Percentiles rank a stretch among this genome's conserved stretches.
Conservation (phyloP, 1,284 basidiomycete genomes). For the Sporisorium scitamineum region DNA sequence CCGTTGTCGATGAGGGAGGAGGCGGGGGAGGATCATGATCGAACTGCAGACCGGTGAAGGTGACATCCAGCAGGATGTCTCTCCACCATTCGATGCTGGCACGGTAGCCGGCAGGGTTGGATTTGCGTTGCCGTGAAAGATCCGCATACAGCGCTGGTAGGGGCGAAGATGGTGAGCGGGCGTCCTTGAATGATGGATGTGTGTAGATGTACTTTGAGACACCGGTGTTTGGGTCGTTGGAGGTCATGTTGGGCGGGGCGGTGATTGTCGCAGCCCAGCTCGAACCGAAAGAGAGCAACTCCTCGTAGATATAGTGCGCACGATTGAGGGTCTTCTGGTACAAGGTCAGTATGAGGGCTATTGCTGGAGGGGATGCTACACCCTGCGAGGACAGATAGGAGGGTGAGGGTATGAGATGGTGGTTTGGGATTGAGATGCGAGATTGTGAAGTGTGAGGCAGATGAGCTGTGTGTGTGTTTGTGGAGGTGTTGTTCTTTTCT, state of each 20-base stretch:
- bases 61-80: slow-evolving; percentile 76
- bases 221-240: not conserved
- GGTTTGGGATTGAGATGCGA: slow-evolving; percentile 4
- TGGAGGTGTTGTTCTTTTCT: slow-evolving; percentile 46
- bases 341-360: not conserved
- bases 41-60: slow-evolving; percentile 66
- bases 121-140: slow-evolving; percentile 82
- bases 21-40: not conserved
- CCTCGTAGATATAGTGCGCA: no score
- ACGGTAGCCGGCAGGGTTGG: slow-evolving; percentile 84
- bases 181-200: slow-evolving; percentile 34
- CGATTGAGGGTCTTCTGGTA: no score
- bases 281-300: no score
- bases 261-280: no score
- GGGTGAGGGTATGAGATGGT: slow-evolving; percentile 1
- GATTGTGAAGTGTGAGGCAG: not conserved
- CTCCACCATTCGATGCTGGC: slow-evolving; percentile 91
- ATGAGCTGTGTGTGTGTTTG: not conserved
- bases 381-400: not conserved
- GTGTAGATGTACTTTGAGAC: slow-evolving; percentile 33
- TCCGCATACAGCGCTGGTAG: slow-evolving; percentile 89
- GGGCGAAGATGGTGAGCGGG: slow-evolving; percentile 35
- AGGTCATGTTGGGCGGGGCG: not conserved
- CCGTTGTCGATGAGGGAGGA: not conserved
- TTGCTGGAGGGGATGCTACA: no score